Base-by-base conservation (phyloP, 73 alveolate species). In the Paramecium caudatum region DNA sequence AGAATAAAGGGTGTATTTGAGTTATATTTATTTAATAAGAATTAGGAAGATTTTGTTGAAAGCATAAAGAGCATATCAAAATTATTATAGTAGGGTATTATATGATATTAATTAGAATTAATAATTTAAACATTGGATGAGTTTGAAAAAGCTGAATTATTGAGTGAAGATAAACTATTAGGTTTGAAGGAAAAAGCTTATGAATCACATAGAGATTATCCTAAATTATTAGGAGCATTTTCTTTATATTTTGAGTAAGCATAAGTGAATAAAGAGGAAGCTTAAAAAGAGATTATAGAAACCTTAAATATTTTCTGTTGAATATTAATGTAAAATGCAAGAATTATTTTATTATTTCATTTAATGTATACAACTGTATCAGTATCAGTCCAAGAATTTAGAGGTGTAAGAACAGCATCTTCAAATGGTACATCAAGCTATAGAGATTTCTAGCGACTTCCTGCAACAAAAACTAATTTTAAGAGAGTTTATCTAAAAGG, bases 1-100 rank as follows among this genome's bases (percentile, higher is more conserved):
- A 74, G 88, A 21, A 43, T 74, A 8, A 74, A 74, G 43, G 88
- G 88, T 10, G 65, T 74, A 3, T 74, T 74, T 74, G 88, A 74
- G 43, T 74, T 74, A 16, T 74, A 74, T 15, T 47, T 27, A 3
- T 23, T 41, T 45, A 74, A 36, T 34, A 41, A 74, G 43, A 74
- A 37, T 74, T 15, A 21, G 19, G 46, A 23, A 8, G 88, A 74
- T 41, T 74, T 74, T 30, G 88, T 74, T 41, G 88, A 74, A 37
- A 4, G 46, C 43, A 41, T 74, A 10, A 37, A 16, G 21, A 21
- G 43, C 30, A 36, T 74, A 8, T 74, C 88, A 4, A 74, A 74
- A 74, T 12, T 74, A 15, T 41, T 74, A 5, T 45, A 74, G 32
- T 21, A 74, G 19, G 88, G 88, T 74, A 70, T 0, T 17, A 7